Percentiles rank a stretch among this genome's conserved stretches.
phyloP scores from a whole-genome alignment of 768 basidiomycete genomes.

The Trametes cubensis region DNA sequence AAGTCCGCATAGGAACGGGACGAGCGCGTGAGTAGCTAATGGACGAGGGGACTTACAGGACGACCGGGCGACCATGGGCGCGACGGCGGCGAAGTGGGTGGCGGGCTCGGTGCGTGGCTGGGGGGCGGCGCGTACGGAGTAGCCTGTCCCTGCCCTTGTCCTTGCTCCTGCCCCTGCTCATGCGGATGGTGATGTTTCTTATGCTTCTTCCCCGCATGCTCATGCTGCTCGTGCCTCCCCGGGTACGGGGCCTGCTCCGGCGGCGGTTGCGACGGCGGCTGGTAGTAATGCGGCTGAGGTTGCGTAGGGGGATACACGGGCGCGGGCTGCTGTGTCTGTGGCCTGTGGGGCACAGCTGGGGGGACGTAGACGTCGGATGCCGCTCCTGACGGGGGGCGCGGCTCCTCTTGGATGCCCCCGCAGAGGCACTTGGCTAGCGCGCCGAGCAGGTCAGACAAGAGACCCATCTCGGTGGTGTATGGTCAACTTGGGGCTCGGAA shows the following conservation, averaged over 20 bases:
- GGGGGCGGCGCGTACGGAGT: not conserved
- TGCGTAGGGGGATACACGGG: slow-evolving; percentile 4
- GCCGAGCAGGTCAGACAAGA: slow-evolving; percentile 14
- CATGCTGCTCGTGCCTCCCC: slow-evolving; percentile 16
- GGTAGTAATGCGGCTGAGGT: slow-evolving; percentile 8
- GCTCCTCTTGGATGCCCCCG: slow-evolving; percentile 14
- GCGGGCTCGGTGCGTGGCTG: slow-evolving; percentile 1
- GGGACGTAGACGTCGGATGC: slow-evolving; percentile 25
- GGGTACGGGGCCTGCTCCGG: slow-evolving; percentile 11
- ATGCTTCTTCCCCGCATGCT: slow-evolving; percentile 10
- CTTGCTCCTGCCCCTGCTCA: not conserved
- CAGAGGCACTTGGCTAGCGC: slow-evolving; percentile 20
- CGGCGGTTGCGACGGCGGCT: slow-evolving; percentile 1
- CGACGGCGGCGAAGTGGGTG: slow-evolving; percentile 19
- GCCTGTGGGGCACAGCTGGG: slow-evolving; percentile 25
- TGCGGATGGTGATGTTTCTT: slow-evolving; percentile 16
- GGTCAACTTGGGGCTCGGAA: not conserved
- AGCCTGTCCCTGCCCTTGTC: not conserved
- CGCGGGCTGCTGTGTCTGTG: slow-evolving; percentile 17
- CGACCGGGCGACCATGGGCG: slow-evolving; percentile 21
- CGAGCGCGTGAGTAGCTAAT: not conserved
- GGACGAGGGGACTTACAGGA: slow-evolving; percentile 5
- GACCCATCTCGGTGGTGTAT: slow-evolving; percentile 10
- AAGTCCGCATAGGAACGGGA: no score
- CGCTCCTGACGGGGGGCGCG: slow-evolving; percentile 5